These are phyloP conservation scores for Thermothielavioides terrestris DNA, from an alignment of 495 filamentous ascomycete genomes.

Conservation along the genomic window DNA sequence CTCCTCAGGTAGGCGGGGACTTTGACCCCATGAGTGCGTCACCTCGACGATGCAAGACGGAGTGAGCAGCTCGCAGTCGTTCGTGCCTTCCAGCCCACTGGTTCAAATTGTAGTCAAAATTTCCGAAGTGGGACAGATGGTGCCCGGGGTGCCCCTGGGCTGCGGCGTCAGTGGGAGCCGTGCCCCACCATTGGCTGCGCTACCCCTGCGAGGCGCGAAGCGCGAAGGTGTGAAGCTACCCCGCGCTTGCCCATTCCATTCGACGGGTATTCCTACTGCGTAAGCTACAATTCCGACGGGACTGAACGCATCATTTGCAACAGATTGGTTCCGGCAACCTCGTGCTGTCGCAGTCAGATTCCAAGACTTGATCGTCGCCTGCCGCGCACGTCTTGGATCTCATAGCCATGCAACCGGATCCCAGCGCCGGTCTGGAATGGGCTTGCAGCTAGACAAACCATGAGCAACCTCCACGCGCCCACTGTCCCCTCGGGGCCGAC, in stretches of 20 bases:
- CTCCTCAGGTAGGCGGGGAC: too few species aligned
- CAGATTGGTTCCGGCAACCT: conserved; percentile 16
- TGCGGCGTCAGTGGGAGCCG: not conserved
- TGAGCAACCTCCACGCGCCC: conserved; percentile 68
- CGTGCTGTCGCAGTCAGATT: too few species aligned
- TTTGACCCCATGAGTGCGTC: too few species aligned
- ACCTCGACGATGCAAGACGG: too few species aligned
- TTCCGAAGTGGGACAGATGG: too few species aligned
- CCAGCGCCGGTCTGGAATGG: conserved; percentile 14
- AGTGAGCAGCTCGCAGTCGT: too few species aligned
- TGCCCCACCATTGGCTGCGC: not conserved
- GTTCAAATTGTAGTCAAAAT: too few species aligned
- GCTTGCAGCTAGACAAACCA: conserved; percentile 30
- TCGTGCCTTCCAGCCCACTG: too few species aligned
- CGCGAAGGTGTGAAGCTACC: conserved; percentile 1
- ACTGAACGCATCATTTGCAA: conserved; percentile 22
- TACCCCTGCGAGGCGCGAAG: not conserved
- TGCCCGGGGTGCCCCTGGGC: not conserved
- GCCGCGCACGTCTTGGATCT: conserved; percentile 14
- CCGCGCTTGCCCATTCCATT: conserved; percentile 4
- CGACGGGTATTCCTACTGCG: too few species aligned
- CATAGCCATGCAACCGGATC: not conserved
- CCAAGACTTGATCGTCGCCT: not conserved
- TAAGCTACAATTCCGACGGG: too few species aligned
- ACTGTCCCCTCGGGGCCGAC: conserved; percentile 67